Conservation (phyloP, 805 yeast genomes). For the Grigorovia yakushimaensis region DNA sequence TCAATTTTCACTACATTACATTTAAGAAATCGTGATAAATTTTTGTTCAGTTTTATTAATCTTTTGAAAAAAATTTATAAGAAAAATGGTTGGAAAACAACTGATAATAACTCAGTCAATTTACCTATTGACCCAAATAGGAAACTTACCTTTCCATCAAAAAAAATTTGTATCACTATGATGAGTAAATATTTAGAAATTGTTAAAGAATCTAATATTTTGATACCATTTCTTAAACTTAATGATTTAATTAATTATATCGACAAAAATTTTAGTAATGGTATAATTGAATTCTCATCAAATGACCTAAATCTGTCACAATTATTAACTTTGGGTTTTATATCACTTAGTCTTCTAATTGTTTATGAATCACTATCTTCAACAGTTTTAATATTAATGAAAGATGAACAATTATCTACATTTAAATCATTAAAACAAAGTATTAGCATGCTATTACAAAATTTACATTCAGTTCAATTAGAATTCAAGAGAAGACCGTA, state of each 20-base stretch:
- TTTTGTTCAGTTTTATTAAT: conserved; percentile 15
- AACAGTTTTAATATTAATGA: conserved; percentile 22
- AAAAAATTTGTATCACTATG: conserved; percentile 10
- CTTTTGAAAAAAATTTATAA: conserved; percentile 6
- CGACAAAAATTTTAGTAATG: conserved; percentile 16
- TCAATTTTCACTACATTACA: conserved; percentile 16
- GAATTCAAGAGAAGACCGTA: conserved; percentile 15
- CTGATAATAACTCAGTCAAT: background rate
- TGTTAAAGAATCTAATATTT: conserved; percentile 13
- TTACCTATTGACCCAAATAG: conserved; percentile 4
- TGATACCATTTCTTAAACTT: conserved; percentile 22
- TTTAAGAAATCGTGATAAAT: conserved; percentile 18
- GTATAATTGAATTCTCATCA: conserved; percentile 7
- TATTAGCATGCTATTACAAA: conserved; percentile 8
- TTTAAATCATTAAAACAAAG: conserved; percentile 11
- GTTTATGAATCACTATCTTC: conserved; percentile 22
- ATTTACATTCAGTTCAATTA: conserved; percentile 12
- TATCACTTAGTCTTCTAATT: conserved; percentile 16
- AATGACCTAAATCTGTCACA: conserved; percentile 13
- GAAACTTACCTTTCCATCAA: conserved; percentile 13
- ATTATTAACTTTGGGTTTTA: conserved; percentile 14
- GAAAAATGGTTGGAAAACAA: background rate
- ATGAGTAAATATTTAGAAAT: conserved; percentile 14
- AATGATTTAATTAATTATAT: conserved; percentile 13
- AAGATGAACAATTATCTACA: conserved; percentile 14